Percentiles rank a stretch among this genome's conserved stretches.
phyloP scores from a whole-genome alignment of 2,329 filamentous ascomycete genomes.

The Phaeosphaeria sp. region DNA sequence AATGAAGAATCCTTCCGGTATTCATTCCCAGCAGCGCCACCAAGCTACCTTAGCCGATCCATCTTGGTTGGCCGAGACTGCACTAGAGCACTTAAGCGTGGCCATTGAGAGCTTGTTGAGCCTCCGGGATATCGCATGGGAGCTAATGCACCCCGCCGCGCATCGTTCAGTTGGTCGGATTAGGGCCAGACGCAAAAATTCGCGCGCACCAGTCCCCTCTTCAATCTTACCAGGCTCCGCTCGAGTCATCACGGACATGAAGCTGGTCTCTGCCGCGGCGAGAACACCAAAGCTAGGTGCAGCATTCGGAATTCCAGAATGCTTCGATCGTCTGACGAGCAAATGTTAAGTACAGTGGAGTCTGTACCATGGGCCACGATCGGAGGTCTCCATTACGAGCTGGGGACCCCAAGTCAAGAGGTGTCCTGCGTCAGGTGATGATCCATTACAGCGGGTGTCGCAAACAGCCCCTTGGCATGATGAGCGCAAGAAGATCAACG shows the following conservation, averaged over 20 bases:
- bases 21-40: conserved; percentile 3
- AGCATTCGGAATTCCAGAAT: conserved; percentile 30
- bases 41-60: conserved; percentile 9
- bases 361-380: background rate
- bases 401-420: background rate
- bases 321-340: conserved; percentile 1
- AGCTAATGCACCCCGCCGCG: conserved; percentile 36
- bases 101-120: conserved; percentile 33
- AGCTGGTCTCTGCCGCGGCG: conserved; percentile 9
- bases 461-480: background rate
- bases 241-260: conserved; percentile 12
- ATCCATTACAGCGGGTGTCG: background rate
- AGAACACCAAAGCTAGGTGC: conserved; percentile 3
- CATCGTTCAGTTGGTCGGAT: conserved; percentile 15
- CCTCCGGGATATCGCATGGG: conserved; percentile 25
- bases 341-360: background rate
- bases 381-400: background rate
- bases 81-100: conserved; percentile 23
- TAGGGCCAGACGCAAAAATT: conserved; percentile 34
- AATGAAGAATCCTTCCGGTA: conserved; percentile 8
- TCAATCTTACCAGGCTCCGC: conserved; percentile 10
- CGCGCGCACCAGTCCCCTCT: conserved; percentile 14
- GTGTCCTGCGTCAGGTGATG: background rate
- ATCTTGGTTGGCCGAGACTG: conserved; percentile 18
- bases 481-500: background rate